Conservation (phyloP, 1,284 basidiomycete species). For the Hortiboletus rubellus region DNA sequence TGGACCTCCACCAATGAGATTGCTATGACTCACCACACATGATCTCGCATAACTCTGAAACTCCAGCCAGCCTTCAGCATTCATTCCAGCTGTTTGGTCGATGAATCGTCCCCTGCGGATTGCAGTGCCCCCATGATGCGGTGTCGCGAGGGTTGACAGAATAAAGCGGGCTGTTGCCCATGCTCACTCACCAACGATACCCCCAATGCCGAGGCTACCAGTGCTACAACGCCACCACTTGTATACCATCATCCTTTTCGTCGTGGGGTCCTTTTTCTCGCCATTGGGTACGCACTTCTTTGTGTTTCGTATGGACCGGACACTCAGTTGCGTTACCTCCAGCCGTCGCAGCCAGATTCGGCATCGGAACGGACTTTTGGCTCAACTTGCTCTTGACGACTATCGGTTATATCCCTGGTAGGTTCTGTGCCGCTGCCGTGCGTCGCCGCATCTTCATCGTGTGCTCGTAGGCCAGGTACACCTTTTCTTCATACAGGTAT, state of each 20-base stretch:
- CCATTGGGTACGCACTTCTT: constrained; percentile 68
- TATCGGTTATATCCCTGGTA: constrained; percentile 88
- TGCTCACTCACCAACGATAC: constrained; percentile 31
- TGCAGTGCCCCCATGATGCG: background rate
- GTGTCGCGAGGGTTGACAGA: background rate
- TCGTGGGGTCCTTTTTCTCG: constrained; percentile 81
- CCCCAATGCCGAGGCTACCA: constrained; percentile 55
- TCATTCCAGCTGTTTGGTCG: too few relatives aligned
- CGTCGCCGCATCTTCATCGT: constrained; percentile 10
- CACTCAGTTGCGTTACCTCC: constrained; percentile 10
- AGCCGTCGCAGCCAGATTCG: constrained; percentile 96
- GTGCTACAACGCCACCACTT: constrained; percentile 79
- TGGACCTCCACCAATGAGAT: too few relatives aligned
- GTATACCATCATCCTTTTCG: constrained; percentile 79
- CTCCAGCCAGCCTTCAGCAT: too few relatives aligned
- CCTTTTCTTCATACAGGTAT: constrained; percentile 90
- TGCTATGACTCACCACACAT: too few relatives aligned
- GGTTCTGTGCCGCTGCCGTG: constrained; percentile 18
- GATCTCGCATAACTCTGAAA: too few relatives aligned
- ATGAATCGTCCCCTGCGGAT: too few relatives aligned
- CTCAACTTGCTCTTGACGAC: constrained; percentile 89
- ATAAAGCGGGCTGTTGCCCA: constrained; percentile 5
- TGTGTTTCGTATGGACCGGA: background rate
- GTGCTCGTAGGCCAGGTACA: constrained; percentile 67
- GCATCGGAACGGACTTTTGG: constrained; percentile 91